A percentile compares a stretch with the other conserved stretches of the same genome.
phyloP scores from a whole-genome alignment of 768 basidiomycete genomes.

The Gyrodon lividus region DNA sequence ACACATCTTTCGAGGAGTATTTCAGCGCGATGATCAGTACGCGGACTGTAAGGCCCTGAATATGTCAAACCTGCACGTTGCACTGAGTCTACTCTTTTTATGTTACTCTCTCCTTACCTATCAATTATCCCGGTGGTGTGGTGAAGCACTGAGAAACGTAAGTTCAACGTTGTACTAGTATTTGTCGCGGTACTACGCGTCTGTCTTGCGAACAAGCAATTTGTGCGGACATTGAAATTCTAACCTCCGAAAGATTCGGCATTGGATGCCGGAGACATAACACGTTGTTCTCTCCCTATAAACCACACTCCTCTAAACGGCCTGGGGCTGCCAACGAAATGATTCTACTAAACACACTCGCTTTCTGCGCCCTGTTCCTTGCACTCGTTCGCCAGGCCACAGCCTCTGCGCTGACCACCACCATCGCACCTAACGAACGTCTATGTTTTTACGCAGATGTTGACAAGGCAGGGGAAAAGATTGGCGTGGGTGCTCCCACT shows the following conservation, averaged over 20 bases:
- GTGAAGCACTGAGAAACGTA: neutral
- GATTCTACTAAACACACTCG: conserved; percentile 23
- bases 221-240: conserved; percentile 5
- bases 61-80: neutral
- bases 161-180: too few species aligned
- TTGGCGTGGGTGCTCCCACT: conserved; percentile 58
- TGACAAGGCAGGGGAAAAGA: conserved; percentile 92
- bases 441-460: conserved; percentile 96
- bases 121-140: conserved; percentile 1
- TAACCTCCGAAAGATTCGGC: conserved; percentile 18
- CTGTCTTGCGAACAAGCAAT: neutral
- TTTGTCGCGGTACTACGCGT: too few species aligned
- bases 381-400: conserved; percentile 34
- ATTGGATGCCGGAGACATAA: conserved; percentile 19
- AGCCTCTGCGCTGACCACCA: conserved; percentile 76
- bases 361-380: conserved; percentile 26
- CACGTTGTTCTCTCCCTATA: too few species aligned
- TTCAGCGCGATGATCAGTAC: neutral
- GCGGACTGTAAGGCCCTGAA: neutral
- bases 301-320: too few species aligned
- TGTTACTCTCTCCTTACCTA: conserved; percentile 12
- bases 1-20: neutral
- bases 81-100: neutral
- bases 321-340: conserved; percentile 10
- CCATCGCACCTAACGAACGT: conserved; percentile 74